These are phyloP conservation scores for Naematelia encephala DNA, from an alignment of 768 basidiomycete genomes.

Conservation along the genomic window DNA sequence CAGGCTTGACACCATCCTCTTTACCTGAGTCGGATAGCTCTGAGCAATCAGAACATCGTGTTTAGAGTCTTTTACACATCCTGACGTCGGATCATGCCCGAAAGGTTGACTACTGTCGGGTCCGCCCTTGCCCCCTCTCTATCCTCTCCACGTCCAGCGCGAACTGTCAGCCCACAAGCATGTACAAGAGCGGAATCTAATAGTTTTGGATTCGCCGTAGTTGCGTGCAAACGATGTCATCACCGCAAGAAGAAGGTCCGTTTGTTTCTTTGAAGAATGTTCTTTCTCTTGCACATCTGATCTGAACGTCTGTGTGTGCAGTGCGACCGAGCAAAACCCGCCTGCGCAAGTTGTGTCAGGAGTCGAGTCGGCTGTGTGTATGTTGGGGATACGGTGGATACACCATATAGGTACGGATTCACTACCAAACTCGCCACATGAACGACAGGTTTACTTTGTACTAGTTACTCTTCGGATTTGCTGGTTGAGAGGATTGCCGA, in stretches of 20 bases:
- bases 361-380: background rate
- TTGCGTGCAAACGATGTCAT: background rate
- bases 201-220: too few relatives aligned
- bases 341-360: background rate
- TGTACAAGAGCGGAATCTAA: too few relatives aligned
- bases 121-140: too few relatives aligned
- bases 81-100: too few relatives aligned
- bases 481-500: background rate
- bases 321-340: background rate
- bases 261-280: background rate
- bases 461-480: background rate
- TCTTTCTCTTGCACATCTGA: background rate
- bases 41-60: too few relatives aligned
- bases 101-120: too few relatives aligned
- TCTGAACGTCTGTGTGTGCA: background rate
- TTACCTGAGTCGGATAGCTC: too few relatives aligned
- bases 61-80: too few relatives aligned
- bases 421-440: background rate
- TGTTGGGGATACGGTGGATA: too few relatives aligned
- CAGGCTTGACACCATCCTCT: too few relatives aligned
- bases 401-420: background rate
- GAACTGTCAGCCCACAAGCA: too few relatives aligned
- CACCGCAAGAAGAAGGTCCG: conserved; percentile 3
- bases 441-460: background rate
- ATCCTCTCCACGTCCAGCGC: too few relatives aligned